phyloP scores from a whole-genome alignment of 1,139 yeast genomes.

The Debaryomycetaceae sp. region DNA sequence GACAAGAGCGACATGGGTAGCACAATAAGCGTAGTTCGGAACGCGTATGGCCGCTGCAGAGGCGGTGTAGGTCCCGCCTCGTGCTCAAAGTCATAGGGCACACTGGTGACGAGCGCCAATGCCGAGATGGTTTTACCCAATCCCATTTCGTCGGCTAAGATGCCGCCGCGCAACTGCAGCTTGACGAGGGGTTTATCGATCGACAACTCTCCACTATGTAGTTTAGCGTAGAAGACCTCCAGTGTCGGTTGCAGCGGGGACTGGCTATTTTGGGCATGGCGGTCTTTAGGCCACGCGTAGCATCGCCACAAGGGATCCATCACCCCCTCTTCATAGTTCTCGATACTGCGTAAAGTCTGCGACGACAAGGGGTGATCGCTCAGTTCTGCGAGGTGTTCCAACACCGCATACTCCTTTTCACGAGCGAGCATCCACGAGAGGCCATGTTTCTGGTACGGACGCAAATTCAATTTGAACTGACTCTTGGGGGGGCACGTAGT shows the following conservation, averaged over 20 bases:
- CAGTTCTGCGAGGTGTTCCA: slow-evolving; percentile 21
- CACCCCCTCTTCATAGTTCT: slow-evolving; percentile 34
- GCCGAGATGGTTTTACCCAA: slow-evolving; percentile 88
- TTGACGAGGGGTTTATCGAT: slow-evolving; percentile 52
- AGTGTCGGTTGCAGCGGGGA: too few relatives aligned
- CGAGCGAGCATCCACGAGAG: slow-evolving; percentile 72
- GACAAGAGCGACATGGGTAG: slow-evolving; percentile 86
- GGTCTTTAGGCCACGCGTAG: slow-evolving; percentile 59
- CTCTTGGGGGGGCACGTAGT: slow-evolving; percentile 44
- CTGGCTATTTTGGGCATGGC: slow-evolving; percentile 2
- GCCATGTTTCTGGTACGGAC: slow-evolving; percentile 73
- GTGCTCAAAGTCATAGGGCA: slow-evolving; percentile 42
- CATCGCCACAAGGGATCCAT: slow-evolving; percentile 85
- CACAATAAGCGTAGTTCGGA: slow-evolving; percentile 63
- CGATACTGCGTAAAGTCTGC: slow-evolving; percentile 16
- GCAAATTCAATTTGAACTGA: slow-evolving; percentile 44
- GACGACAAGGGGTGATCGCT: slow-evolving; percentile 13
- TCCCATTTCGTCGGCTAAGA: slow-evolving; percentile 97
- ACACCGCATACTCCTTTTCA: slow-evolving; percentile 40
- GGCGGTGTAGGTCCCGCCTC: slow-evolving; percentile 1
- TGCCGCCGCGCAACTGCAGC: slow-evolving; percentile 64
- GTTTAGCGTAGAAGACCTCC: slow-evolving; percentile 58
- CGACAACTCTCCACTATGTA: slow-evolving; percentile 76
- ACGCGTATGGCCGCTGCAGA: slow-evolving; percentile 38
- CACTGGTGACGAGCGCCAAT: slow-evolving; percentile 57